phyloP scores from a whole-genome alignment of 2,329 filamentous ascomycete genomes.

The Fusarium hostae region DNA sequence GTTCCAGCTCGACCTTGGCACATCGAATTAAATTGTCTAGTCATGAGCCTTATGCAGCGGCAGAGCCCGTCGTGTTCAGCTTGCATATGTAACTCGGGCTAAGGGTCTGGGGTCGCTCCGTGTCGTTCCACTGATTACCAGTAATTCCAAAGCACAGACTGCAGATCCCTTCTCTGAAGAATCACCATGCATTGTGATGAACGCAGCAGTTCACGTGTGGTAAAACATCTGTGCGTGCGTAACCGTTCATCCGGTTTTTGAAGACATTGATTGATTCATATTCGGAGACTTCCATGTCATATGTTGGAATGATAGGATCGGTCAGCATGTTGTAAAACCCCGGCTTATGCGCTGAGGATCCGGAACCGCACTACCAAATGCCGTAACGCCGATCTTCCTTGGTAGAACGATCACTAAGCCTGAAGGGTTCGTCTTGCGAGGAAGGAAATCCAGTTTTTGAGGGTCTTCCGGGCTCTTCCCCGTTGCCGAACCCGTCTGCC shows the following conservation, averaged over 20 bases:
- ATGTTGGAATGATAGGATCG: neutral
- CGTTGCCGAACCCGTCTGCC: neutral
- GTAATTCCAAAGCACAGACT: neutral
- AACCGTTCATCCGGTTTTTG: neutral
- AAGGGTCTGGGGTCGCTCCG: neutral
- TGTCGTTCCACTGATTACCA: neutral
- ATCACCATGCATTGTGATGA: neutral
- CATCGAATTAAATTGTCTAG: neutral
- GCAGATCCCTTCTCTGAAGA: neutral
- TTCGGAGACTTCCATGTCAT: neutral
- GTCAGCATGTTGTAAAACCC: neutral
- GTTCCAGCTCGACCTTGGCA: neutral
- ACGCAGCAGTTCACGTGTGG: neutral
- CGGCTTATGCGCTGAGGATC: constrained; percentile 3
- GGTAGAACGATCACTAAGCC: neutral
- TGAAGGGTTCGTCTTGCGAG: neutral
- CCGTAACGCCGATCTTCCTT: constrained; percentile 11
- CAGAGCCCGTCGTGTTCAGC: neutral
- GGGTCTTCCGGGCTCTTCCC: neutral
- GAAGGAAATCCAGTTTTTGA: neutral
- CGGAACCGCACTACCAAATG: neutral
- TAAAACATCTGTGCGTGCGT: neutral
- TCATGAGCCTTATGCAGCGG: neutral
- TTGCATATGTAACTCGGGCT: neutral
- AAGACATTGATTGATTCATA: neutral